Evolutionary conservation across 768 basidiomycete genomes (phyloP).

Genomic region (Agaricus subrufescens): DNA sequence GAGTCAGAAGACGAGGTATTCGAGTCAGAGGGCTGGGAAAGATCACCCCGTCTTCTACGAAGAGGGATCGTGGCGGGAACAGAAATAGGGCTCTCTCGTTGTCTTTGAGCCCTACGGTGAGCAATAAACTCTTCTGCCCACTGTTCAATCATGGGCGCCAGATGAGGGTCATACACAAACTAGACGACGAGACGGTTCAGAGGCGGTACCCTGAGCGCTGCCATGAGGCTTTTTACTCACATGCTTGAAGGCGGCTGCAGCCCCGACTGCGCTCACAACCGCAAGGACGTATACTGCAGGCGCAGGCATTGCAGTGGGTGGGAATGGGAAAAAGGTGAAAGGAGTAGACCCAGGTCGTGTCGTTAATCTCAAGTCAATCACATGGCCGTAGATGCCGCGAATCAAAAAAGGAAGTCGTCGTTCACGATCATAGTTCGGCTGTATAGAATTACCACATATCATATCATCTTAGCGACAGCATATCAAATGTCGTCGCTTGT

Average conservation of each 20-base stretch:
- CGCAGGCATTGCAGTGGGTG: slow-evolving; percentile 23
- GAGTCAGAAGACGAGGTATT: slow-evolving; percentile 12
- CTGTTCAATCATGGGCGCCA: slow-evolving; percentile 55
- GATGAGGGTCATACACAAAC: slow-evolving; percentile 69
- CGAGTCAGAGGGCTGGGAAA: slow-evolving; percentile 16
- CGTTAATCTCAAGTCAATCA: background rate
- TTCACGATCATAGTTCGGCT: too few species aligned
- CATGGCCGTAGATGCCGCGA: too few species aligned
- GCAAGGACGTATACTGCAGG: slow-evolving; percentile 48
- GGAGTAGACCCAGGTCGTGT: background rate
- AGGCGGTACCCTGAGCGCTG: slow-evolving; percentile 9
- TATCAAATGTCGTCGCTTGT: too few species aligned
- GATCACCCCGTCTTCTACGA: slow-evolving; percentile 14
- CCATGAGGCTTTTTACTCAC: slow-evolving; percentile 25
- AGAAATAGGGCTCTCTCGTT: slow-evolving; percentile 18
- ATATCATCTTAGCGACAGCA: too few species aligned
- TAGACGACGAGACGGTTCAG: slow-evolving; percentile 19
- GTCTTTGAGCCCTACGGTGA: slow-evolving; percentile 22
- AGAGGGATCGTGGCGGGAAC: slow-evolving; percentile 17
- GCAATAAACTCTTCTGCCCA: slow-evolving; percentile 38
- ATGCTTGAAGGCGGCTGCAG: slow-evolving; percentile 53
- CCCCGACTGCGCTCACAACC: slow-evolving; percentile 46
- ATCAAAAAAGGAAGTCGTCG: too few species aligned
- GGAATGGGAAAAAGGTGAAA: background rate
- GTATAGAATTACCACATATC: too few species aligned